Evolutionary conservation across 169 alveolate genomes (phyloP).

Genomic region (Theileria annulata): DNA sequence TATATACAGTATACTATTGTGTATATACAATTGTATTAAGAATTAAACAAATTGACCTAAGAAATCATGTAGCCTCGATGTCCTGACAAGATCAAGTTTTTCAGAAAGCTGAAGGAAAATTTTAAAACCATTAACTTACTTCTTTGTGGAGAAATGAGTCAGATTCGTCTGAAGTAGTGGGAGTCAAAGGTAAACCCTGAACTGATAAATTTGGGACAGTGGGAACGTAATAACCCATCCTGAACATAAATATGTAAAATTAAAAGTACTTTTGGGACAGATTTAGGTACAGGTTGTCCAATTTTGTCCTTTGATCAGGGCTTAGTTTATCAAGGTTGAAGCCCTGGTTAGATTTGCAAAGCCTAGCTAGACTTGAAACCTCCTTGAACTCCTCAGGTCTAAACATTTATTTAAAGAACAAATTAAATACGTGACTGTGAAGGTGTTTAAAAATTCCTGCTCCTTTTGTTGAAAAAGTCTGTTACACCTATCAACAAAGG

Average conservation of each 20-base stretch:
- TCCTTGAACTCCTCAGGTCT: conserved; percentile 49
- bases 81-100: background rate
- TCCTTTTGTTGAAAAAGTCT: conserved; percentile 40
- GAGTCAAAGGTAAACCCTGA: too few relatives aligned
- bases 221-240: conserved; percentile 58
- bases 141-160: conserved; percentile 17
- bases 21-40: too few relatives aligned
- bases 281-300: background rate
- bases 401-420: background rate
- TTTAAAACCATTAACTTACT: background rate
- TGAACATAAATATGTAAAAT: conserved; percentile 16
- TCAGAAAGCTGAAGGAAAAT: conserved; percentile 6
- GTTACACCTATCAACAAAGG: conserved; percentile 52
- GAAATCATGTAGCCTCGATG: conserved; percentile 6
- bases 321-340: conserved; percentile 35
- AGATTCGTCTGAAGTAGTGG: too few relatives aligned
- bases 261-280: conserved; percentile 13
- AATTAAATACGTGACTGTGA: conserved; percentile 26
- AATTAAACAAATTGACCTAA: conserved; percentile 3
- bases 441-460: conserved; percentile 46
- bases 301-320: conserved; percentile 10
- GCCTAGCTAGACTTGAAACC: conserved; percentile 42
- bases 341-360: conserved; percentile 37
- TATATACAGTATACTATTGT: too few relatives aligned
- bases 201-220: too few relatives aligned